These are phyloP conservation scores for Linderina pennispora DNA, from an alignment of 192 early-diverging fungal genomes.

Conservation along the genomic window DNA sequence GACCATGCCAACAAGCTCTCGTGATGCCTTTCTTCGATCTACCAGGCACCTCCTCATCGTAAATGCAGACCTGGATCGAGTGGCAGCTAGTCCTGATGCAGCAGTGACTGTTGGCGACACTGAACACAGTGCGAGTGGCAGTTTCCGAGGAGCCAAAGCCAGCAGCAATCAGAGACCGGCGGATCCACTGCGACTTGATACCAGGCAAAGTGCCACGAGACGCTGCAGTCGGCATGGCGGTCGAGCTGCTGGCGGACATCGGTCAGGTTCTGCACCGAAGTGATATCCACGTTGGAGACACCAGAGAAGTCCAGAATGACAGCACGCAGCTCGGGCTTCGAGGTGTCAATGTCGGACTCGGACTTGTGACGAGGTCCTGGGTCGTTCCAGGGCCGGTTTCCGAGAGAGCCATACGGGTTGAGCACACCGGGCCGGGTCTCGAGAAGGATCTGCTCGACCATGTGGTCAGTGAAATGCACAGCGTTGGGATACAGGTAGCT, in stretches of 20 bases:
- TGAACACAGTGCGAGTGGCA: neutral
- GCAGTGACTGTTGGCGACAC: too few relatives aligned
- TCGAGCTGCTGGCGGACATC: conserved; percentile 44
- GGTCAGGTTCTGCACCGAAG: conserved; percentile 56
- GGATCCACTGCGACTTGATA: neutral
- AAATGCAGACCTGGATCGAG: too few relatives aligned
- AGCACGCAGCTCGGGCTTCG: conserved; percentile 44
- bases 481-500: neutral
- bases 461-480: conserved; percentile 1
- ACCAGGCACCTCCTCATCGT: neutral
- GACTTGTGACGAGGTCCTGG: neutral
- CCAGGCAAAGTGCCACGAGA: conserved; percentile 38
- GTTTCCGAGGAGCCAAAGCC: neutral
- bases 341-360: conserved; percentile 12
- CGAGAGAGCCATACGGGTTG: conserved; percentile 7
- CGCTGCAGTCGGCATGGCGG: conserved; percentile 26
- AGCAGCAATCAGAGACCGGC: neutral
- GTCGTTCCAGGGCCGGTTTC: conserved; percentile 38
- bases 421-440: conserved; percentile 13
- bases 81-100: too few relatives aligned
- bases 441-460: conserved; percentile 25
- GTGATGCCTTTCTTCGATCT: too few relatives aligned
- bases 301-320: conserved; percentile 65
- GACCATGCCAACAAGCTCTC: too few relatives aligned
- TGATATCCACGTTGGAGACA: conserved; percentile 62